Base-by-base conservation (phyloP, 768 basidiomycete species). In the Pleurotus giganteus region DNA sequence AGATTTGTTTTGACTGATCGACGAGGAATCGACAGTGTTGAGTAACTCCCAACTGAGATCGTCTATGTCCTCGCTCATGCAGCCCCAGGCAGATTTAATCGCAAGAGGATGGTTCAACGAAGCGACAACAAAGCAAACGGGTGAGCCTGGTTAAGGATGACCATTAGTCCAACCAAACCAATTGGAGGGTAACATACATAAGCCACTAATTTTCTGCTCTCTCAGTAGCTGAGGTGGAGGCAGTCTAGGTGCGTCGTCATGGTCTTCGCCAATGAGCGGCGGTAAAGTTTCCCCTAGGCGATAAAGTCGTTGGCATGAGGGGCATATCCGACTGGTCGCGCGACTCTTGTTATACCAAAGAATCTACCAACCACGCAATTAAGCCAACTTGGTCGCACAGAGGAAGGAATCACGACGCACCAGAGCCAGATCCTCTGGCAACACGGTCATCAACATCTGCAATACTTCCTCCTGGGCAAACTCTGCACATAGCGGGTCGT, bases 331-430 rank as follows among this genome's bases (percentile, higher is more conserved):
- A 52, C 84, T 80, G 8, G 74, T 78, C 4, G 77, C 67, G 2
- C 91, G 80, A 63, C 87, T 90, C 70, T 90, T 90, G 74, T 93
- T 93, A 63, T 92, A 91, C 89, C 89, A 92, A 11, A 91, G 61
- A 8, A 88, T 83, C 89, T 89, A 57, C 19, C 41, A 29, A 31
- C n/a, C 6, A 45, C 2, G 17, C 47, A 6, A 52, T 29, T 24
- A 28, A 31, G n/a, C n/a, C n/a, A 6, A 49, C 37, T 15, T 50
- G 36, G 26, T 26, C 5, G 54, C 43, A 53, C 29, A 7, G n/a
- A 47, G 5, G 11, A 24, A 21, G 41, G 36, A 19, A n/a, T 50
- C 23, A 44, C 19, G 12, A 71, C 84, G 44, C 60, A 91, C 90
- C 58, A 86, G 63, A 0, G 91, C 88, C 3, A 74, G 78, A 58